A percentile compares a stretch with the other conserved stretches of the same genome.
Conservation (phyloP, 352 stramenopile species). For the Phytophthora uliginosa region DNA sequence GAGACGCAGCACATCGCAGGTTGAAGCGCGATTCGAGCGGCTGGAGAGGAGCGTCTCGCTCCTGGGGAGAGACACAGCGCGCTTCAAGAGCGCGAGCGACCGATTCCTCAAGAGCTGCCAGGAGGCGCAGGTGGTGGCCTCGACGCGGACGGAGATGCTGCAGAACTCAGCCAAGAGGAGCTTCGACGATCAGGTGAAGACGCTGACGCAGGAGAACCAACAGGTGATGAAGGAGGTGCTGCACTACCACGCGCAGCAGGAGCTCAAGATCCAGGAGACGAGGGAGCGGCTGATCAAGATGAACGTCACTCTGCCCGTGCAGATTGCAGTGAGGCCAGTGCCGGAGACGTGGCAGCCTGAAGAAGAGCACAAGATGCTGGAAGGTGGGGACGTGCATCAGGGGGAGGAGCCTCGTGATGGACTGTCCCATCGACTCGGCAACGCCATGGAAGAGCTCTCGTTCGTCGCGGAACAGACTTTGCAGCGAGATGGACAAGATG, state of each 20-base stretch:
- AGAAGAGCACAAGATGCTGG: slow-evolving; percentile 3
- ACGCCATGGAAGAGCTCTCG: slow-evolving; percentile 9
- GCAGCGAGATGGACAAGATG: slow-evolving; percentile 10
- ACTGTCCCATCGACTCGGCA: slow-evolving; percentile 4
- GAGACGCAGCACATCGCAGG: not conserved
- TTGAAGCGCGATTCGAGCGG: slow-evolving; percentile 33
- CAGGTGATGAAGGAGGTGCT: slow-evolving; percentile 36
- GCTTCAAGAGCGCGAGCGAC: slow-evolving; percentile 23
- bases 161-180: slow-evolving; percentile 18
- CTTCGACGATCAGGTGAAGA: slow-evolving; percentile 26
- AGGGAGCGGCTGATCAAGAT: slow-evolving; percentile 30
- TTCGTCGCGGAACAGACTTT: slow-evolving; percentile 19
- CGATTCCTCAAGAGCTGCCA: slow-evolving; percentile 40
- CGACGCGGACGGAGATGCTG: slow-evolving; percentile 32
- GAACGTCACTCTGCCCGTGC: slow-evolving; percentile 36
- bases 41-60: slow-evolving; percentile 37
- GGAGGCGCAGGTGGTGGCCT: slow-evolving; percentile 30
- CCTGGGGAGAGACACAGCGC: slow-evolving; percentile 26
- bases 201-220: slow-evolving; percentile 28
- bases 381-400: not conserved
- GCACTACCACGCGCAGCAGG: slow-evolving; percentile 34
- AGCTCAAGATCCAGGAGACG: slow-evolving; percentile 37
- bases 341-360: slow-evolving; percentile 9
- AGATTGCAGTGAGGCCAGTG: slow-evolving; percentile 22
- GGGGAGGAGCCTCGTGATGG: not conserved